Base-by-base conservation (phyloP, 805 yeast genomes). In the Barnettozyma californica region DNA sequence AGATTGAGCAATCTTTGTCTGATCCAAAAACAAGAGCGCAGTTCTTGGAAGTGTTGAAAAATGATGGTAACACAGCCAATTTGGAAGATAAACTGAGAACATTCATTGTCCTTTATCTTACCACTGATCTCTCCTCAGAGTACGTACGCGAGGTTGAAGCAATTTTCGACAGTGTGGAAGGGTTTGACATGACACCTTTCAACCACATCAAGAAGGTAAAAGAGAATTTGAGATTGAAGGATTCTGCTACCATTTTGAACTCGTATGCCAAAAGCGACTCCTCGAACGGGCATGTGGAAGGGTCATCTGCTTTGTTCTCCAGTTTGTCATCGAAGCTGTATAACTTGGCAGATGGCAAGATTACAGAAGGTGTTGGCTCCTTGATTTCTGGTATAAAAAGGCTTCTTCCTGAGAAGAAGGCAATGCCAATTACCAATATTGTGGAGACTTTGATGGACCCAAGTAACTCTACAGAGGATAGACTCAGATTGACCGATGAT, bases 381-480 rank as follows among this genome's bases (percentile, higher is more conserved):
- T 71, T 94, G 48, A 87, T 95, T 26, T 80, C 95, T 1, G 95
- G 96, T 49, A 80, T 94, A 49, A 89, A 89, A 61, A 90, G 84
- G 56, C 70, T 92, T 44, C 70, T 94, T 52, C 97, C 98, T 0
- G 94, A 87, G 51, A 87, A 87, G 68, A 86, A 87, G 59, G 84
- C 84, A 45, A 78, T 92, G 60, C 96, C 98, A 16, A 77, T 94
- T 41, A 92, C 98, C 4, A 85, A 84, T 59, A 80, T 94, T 27
- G 95, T 91, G 9, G 97, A 91, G 67, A 85, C 96, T 3, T 79
- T 94, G 16, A 83, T 90, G 87, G 95, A 88, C 53, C 97, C 98
- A 8, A 52, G 72, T 11, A 75, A 74, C 50, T 80, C 90, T 5
- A 73, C 81, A 7, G 79, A 75, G 54, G 77, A 77, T 34, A 79